Conservation (phyloP, 2,329 filamentous ascomycete species). For the Alternaria sp. region DNA sequence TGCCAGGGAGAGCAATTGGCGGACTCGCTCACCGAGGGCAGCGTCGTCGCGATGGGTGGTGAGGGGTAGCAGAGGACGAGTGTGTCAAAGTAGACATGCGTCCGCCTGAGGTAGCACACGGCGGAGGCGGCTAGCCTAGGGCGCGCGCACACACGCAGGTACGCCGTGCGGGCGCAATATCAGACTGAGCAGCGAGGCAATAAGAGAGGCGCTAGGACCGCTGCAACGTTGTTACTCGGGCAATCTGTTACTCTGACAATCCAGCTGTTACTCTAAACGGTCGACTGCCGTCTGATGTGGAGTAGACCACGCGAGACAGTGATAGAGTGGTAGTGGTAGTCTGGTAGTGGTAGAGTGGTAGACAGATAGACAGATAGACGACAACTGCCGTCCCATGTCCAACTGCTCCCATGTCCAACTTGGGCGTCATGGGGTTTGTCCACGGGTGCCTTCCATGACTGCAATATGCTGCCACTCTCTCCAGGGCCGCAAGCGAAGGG, state of each 20-base stretch:
- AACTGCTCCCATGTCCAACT: too few relatives aligned
- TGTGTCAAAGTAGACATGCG: constrained; percentile 20
- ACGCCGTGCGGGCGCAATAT: constrained; percentile 26
- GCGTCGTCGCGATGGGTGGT: neutral
- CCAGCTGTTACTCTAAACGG: neutral
- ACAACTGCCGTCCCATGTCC: neutral
- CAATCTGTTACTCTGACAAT: neutral
- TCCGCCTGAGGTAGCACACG: constrained; percentile 24
- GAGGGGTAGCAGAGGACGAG: constrained; percentile 4
- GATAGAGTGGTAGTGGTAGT: neutral
- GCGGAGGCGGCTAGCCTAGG: constrained; percentile 19
- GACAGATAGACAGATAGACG: neutral
- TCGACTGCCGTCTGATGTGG: neutral
- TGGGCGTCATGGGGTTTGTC: neutral
- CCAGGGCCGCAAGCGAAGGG: neutral
- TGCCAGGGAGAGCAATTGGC: neutral
- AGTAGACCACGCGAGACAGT: neutral
- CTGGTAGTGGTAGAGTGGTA: neutral
- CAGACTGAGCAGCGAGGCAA: neutral
- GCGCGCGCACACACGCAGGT: constrained; percentile 28
- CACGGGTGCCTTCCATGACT: neutral
- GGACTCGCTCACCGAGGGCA: neutral
- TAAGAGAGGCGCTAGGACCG: constrained; percentile 20
- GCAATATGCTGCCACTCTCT: neutral
- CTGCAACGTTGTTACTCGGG: constrained; percentile 18